A percentile compares a stretch with the other conserved stretches of the same genome.
Conservation (phyloP, 306 rosid genomes). For the Quercus parvula region DNA sequence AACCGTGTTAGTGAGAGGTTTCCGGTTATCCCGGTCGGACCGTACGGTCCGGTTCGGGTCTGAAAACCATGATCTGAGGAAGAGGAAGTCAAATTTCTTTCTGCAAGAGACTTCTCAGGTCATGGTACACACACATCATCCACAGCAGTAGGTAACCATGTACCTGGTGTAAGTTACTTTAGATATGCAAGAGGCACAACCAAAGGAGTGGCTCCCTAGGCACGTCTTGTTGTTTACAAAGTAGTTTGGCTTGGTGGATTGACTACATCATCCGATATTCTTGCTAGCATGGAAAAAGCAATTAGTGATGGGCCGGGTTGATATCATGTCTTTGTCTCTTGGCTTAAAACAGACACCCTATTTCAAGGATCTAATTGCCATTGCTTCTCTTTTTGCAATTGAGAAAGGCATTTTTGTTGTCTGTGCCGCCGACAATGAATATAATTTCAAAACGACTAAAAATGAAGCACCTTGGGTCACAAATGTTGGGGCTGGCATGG, state of each 20-base stretch:
- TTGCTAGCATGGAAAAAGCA: neutral
- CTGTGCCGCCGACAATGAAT: slow-evolving; percentile 5
- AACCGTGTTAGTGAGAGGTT: too few relatives aligned
- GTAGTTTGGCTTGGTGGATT: neutral
- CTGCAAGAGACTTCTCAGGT: slow-evolving; percentile 1
- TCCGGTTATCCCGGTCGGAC: too few relatives aligned
- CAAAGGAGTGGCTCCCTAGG: slow-evolving; percentile 6
- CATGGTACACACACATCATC: slow-evolving; percentile 29
- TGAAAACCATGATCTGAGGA: neutral
- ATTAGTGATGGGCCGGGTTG: too few relatives aligned
- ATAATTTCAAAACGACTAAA: neutral
- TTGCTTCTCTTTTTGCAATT: slow-evolving; percentile 6
- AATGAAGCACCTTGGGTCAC: slow-evolving; percentile 23
- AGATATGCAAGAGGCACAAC: slow-evolving; percentile 20
- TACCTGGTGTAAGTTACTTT: neutral
- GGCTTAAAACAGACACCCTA: neutral
- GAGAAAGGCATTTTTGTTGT: neutral
- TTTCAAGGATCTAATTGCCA: neutral
- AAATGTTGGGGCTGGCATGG: neutral
- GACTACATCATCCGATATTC: neutral
- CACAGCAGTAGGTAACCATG: slow-evolving; percentile 15
- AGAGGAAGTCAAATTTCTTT: neutral
- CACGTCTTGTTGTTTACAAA: slow-evolving; percentile 22
- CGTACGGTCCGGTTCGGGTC: too few relatives aligned
- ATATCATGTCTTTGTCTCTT: neutral